A percentile compares a stretch with the other conserved stretches of the same genome.
phyloP scores from a whole-genome alignment of 140 eudicot species.

The Flaveria floridana region DNA sequence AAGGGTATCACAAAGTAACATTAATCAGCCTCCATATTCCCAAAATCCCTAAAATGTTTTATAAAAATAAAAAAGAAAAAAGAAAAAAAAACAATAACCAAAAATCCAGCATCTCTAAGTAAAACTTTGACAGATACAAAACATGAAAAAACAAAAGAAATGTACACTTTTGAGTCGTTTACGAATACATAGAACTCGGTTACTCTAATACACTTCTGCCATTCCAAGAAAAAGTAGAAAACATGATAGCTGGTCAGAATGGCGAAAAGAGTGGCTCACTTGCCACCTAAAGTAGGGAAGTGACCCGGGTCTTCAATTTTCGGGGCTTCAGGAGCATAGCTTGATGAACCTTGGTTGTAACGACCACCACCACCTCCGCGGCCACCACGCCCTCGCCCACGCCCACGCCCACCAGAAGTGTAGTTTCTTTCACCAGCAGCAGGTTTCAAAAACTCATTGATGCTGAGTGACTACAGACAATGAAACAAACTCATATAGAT shows the following conservation, averaged over 20 bases:
- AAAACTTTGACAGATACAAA: slow-evolving; percentile 19
- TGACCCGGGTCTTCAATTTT: slow-evolving; percentile 85
- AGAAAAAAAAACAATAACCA: background rate
- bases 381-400: slow-evolving; percentile 41
- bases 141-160: slow-evolving; percentile 29
- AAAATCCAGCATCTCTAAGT: slow-evolving; percentile 21
- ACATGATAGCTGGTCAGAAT: slow-evolving; percentile 18
- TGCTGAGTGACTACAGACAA: slow-evolving; percentile 67
- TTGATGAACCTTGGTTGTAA: slow-evolving; percentile 25
- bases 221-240: slow-evolving; percentile 4
- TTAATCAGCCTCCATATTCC: slow-evolving; percentile 24
- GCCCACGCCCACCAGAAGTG: slow-evolving; percentile 68
- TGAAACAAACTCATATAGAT: background rate
- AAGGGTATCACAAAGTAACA: slow-evolving; percentile 26
- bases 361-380: slow-evolving; percentile 46
- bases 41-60: slow-evolving; percentile 33
- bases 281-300: slow-evolving; percentile 84
- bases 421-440: slow-evolving; percentile 73
- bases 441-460: slow-evolving; percentile 91
- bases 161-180: slow-evolving; percentile 30
- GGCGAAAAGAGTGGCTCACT: slow-evolving; percentile 40
- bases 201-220: slow-evolving; percentile 37
- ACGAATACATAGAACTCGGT: slow-evolving; percentile 33
- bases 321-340: slow-evolving; percentile 61
- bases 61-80: background rate